Percentiles rank a stretch among this genome's conserved stretches.
phyloP scores from a whole-genome alignment of 129 eudicot species.

The Chrysanthemum lavandulifolium region DNA sequence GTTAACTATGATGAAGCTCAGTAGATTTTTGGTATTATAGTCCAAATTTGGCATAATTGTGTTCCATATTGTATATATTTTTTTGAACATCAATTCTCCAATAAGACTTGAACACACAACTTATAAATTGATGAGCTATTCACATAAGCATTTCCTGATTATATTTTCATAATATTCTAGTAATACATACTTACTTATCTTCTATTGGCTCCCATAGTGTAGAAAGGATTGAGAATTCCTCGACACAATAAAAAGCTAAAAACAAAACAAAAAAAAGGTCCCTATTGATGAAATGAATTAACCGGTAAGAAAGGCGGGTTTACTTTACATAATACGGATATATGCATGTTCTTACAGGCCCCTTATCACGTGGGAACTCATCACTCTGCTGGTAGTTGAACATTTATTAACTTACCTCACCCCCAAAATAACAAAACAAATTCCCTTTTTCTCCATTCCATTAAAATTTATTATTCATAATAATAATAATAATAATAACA shows the following conservation, averaged over 20 bases:
- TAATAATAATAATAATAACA: slow-evolving; percentile 14
- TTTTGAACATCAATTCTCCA: no score
- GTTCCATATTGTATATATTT: no score
- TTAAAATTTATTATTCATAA: slow-evolving; percentile 22
- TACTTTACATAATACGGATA: slow-evolving; percentile 11
- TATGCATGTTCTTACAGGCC: slow-evolving; percentile 20
- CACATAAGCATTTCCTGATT: no score
- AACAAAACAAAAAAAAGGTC: not conserved
- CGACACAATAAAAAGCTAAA: not conserved
- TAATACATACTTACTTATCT: no score
- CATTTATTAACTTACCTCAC: slow-evolving; percentile 27
- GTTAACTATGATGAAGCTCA: no score
- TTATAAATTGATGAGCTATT: no score
- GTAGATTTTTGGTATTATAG: no score
- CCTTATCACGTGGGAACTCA: slow-evolving; percentile 33
- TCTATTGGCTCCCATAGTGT: not conserved
- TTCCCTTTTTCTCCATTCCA: not conserved
- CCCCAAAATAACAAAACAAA: not conserved
- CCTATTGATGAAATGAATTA: not conserved
- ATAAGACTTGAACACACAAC: no score
- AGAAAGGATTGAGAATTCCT: not conserved
- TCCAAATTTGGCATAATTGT: no score
- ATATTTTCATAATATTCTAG: no score
- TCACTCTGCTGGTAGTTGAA: slow-evolving; percentile 36
- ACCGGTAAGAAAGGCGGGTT: slow-evolving; percentile 17